These are phyloP conservation scores for Cladosporium sphaerospermum DNA, from an alignment of 2,329 filamentous ascomycete genomes.

Conservation along the genomic window DNA sequence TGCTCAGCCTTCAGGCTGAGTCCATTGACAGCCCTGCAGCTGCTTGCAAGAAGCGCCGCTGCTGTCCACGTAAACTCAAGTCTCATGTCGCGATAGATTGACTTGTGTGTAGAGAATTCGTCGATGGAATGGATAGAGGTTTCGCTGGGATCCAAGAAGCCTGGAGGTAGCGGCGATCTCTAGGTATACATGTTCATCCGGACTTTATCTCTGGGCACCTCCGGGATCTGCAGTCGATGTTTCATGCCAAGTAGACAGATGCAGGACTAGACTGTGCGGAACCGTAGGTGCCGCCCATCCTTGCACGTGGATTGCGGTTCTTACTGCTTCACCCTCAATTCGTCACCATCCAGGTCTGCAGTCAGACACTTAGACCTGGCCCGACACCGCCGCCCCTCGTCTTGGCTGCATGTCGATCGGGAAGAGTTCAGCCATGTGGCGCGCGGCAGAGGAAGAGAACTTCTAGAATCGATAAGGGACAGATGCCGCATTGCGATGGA, in stretches of 20 bases:
- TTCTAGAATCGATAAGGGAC: not conserved
- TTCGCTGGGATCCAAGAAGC: too few species aligned
- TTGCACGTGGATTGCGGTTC: not conserved
- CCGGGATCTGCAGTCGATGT: slow-evolving; percentile 3
- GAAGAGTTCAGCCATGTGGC: not conserved
- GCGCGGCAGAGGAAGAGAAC: not conserved
- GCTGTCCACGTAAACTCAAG: not conserved
- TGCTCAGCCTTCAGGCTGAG: slow-evolving; percentile 17
- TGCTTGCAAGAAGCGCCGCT: slow-evolving; percentile 12
- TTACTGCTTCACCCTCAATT: not conserved
- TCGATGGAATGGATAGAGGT: not conserved
- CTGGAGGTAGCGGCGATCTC: not conserved
- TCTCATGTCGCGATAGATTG: slow-evolving; percentile 1
- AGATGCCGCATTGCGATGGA: not conserved
- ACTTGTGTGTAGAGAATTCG: not conserved
- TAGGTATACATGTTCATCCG: not conserved
- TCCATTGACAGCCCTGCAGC: slow-evolving; percentile 13
- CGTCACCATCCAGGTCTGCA: not conserved
- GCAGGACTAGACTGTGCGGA: not conserved
- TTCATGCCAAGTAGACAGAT: slow-evolving; percentile 4
- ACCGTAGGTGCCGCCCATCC: not conserved
- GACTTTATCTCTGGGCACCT: slow-evolving; percentile 2
- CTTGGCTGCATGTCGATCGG: not conserved
- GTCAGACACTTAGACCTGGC: not conserved
- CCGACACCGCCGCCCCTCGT: not conserved